Percentiles rank a stretch among this genome's conserved stretches.
phyloP scores from a whole-genome alignment of 441 rosid species.

The Manihot esculenta region DNA sequence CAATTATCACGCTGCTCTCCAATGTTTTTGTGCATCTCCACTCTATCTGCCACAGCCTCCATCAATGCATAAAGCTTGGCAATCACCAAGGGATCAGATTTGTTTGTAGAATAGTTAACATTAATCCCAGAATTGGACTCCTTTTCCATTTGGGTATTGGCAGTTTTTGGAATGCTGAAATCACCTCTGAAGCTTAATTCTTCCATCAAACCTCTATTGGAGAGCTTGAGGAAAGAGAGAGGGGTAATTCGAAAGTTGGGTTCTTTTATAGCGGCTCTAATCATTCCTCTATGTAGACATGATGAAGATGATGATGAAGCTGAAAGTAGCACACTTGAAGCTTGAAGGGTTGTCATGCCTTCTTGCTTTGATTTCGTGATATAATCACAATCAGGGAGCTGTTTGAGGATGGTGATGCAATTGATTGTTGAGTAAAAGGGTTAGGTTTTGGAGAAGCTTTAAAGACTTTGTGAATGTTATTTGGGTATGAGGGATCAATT shows the following conservation, averaged over 20 bases:
- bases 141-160: constrained; percentile 10
- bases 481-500: constrained; percentile 9
- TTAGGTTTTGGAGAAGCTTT: no score
- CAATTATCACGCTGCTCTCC: constrained; percentile 35
- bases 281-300: background rate
- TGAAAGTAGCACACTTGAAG: constrained; percentile 27
- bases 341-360: constrained; percentile 29
- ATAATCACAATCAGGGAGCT: background rate
- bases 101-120: constrained; percentile 13
- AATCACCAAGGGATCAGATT: constrained; percentile 22
- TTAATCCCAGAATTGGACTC: background rate
- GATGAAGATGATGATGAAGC: constrained; percentile 7
- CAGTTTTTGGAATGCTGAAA: constrained; percentile 10
- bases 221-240: constrained; percentile 9
- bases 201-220: constrained; percentile 1
- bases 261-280: constrained; percentile 18
- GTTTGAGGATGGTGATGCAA: background rate
- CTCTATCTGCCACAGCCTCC: constrained; percentile 33
- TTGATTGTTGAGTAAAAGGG: no score
- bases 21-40: constrained; percentile 36
- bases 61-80: constrained; percentile 31
- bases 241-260: constrained; percentile 17
- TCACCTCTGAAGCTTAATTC: constrained; percentile 1
- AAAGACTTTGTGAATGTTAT: background rate
- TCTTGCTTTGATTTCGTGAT: background rate